Base-by-base conservation (phyloP, 164 flowering plant species). In the Nelumbo lutea region DNA sequence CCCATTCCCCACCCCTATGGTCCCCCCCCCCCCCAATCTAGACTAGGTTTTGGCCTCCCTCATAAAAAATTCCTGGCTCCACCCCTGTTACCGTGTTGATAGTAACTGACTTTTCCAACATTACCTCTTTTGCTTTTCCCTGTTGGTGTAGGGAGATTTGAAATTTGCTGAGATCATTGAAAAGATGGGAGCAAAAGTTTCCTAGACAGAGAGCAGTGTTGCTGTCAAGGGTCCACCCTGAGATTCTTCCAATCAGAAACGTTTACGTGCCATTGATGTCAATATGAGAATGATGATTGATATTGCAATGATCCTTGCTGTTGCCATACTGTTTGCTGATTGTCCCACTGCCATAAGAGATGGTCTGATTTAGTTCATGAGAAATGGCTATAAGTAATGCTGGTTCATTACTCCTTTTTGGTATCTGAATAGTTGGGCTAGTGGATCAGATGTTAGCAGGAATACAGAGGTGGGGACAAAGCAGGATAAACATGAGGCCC, bases 241-340 rank as follows among this genome's bases (percentile, higher is more conserved):
- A 57, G 80, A 84, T 73, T 74, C 91, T 47, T 84, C 71, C 60
- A 79, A 83, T 56, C 77, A 73, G 76, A 88, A 87, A 71, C 91
- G 84, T 66, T 77, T 96, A 75, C 84, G 78, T 62, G 88, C 87
- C 14, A 70, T 96, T 74, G 99, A 96, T 81, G 94, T 96, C 71
- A 90, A 96, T 83, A 96, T 96, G 99, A 96, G 93, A 84, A 96
- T 90, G 83, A 96, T 96, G 99, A 98, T 98, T 43, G 99, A 96
- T 84, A 98, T 96, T 77, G 99, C 99, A 69, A 96, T 96, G 99
- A 96, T 98, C 41, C 95, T 96, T 60, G 99, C 98, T 59, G 97
- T 96, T 9, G 99, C 93, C 70, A 97, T 98, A 5, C 90, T 96
- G 50, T 96, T 78, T 83, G 97, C 97, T 6, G 91, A 96, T 79